Base-by-base conservation (phyloP, 768 basidiomycete genomes). In the Harrya chromipes region DNA sequence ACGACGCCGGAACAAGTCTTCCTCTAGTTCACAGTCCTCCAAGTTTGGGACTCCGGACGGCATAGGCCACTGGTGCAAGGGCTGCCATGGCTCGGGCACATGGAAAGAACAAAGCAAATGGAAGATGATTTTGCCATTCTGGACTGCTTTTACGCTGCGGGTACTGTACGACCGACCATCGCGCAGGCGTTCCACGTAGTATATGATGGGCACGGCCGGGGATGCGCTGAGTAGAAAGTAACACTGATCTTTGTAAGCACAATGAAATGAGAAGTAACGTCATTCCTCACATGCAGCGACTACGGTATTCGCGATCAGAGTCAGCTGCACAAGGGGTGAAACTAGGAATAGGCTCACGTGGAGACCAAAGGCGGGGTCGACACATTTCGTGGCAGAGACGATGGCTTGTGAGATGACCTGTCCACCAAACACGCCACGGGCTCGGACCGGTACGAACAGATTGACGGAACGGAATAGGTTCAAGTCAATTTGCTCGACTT, bases 361-460 rank as follows among this genome's bases (percentile, higher is more conserved):
- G 26, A 90, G 68, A 21, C 77, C 78, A 65, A 78, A 89, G 14
- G 70, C 74, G 11, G 82, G 73, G 38, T 81, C 72, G 0, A 93
- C 87, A 45, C 83, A 82, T 52, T 83, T 84, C 13, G 87, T 90
- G 1, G 90, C 90, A 3, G 87, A 79, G 12, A 90, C 85, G 24
- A 93, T 70, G 5, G 90, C 91, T 61, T 93, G 90, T 33, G 87
- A 90, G 56, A 94, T 90, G 49, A 93, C 90, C 67, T 92, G 89
- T 72, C 90, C 90, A 52, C 91, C 90, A 59, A 89, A 93, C 13
- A 90, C 89, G 14, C 90, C 89, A 41, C 90, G 75, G 14, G 79
- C 77, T 16, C 74, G 69, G 8, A 66, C 55, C 1, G 87, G 89
- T n/a, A 81, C 40, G 72, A 77, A 84, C 2, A 92, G 72, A 1